Percentiles rank a stretch among this genome's conserved stretches.
These are phyloP conservation scores for Staphylotrichum tortipilum DNA, from an alignment of 495 filamentous ascomycete species.

Conservation along the genomic window DNA sequence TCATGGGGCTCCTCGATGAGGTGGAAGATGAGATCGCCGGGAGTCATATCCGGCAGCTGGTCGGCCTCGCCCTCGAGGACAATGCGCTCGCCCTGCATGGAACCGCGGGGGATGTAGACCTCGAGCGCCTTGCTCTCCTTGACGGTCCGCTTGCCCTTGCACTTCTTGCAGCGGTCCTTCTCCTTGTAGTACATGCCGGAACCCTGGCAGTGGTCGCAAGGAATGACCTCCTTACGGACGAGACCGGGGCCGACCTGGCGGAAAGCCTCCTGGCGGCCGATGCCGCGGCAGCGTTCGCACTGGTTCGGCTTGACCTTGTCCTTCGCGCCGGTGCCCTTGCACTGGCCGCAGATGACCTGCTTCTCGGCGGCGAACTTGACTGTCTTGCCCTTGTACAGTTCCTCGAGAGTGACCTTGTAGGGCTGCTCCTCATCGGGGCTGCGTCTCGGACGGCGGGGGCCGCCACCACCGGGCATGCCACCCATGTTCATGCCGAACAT, in stretches of 20 bases:
- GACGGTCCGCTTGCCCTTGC: constrained; percentile 77
- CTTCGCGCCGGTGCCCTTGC: constrained; percentile 86
- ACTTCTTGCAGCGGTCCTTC: constrained; percentile 97
- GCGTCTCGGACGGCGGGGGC: constrained; percentile 52
- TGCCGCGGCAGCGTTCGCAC: constrained; percentile 74
- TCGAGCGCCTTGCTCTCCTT: constrained; percentile 88
- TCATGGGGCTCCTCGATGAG: constrained; percentile 75
- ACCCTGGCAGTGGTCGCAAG: constrained; percentile 72
- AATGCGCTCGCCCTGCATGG: constrained; percentile 81
- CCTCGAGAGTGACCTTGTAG: constrained; percentile 83
- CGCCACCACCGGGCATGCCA: constrained; percentile 52
- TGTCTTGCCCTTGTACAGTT: constrained; percentile 97
- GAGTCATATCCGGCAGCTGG: constrained; percentile 81
- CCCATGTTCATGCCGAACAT: constrained; percentile 72
- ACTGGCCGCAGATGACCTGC: constrained; percentile 77
- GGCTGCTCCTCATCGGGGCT: constrained; percentile 80
- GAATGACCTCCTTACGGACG: constrained; percentile 61
- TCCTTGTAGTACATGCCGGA: constrained; percentile 78
- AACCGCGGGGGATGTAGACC: constrained; percentile 88
- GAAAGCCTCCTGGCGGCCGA: constrained; percentile 62
- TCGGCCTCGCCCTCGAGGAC: constrained; percentile 91
- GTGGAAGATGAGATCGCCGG: constrained; percentile 86
- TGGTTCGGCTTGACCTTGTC: constrained; percentile 79
- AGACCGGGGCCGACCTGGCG: constrained; percentile 72
- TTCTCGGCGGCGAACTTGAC: constrained; percentile 91